Percentiles rank a stretch among this genome's conserved stretches.
phyloP scores from a whole-genome alignment of 352 stramenopile species.

The Phytopythium chamaehyphon region DNA sequence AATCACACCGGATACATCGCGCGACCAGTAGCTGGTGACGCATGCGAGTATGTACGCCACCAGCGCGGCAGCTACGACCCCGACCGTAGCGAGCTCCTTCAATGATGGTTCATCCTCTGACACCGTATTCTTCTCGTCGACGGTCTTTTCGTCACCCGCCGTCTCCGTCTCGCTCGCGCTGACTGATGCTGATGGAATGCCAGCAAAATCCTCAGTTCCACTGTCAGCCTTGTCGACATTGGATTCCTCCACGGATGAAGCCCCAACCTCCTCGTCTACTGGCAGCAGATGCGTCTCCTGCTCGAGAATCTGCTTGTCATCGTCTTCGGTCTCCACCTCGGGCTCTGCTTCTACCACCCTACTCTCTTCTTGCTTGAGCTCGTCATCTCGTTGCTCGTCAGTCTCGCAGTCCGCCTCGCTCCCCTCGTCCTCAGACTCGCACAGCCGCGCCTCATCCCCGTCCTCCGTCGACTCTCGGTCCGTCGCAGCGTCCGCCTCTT shows the following conservation, averaged over 20 bases:
- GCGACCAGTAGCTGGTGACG: constrained; percentile 39
- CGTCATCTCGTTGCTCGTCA: neutral
- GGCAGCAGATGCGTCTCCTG: too few relatives aligned
- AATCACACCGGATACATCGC: constrained; percentile 13
- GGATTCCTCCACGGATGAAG: too few relatives aligned
- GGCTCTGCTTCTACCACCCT: neutral
- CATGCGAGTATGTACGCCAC: constrained; percentile 36
- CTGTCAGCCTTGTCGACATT: neutral
- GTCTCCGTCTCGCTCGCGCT: too few relatives aligned
- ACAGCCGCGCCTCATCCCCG: neutral
- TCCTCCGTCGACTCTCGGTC: constrained; percentile 3
- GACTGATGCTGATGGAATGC: too few relatives aligned
- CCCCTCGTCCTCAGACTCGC: neutral
- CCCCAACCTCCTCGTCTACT: neutral
- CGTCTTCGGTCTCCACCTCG: constrained; percentile 14
- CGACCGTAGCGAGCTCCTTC: constrained; percentile 20
- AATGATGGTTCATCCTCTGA: constrained; percentile 3
- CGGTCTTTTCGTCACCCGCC: neutral
- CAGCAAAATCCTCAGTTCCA: too few relatives aligned
- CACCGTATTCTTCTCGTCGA: neutral
- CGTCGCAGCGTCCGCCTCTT: constrained; percentile 1
- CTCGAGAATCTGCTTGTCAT: constrained; percentile 6
- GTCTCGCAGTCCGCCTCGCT: neutral
- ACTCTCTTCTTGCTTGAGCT: neutral
- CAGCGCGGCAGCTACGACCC: constrained; percentile 20